Conservation (phyloP, 805 yeast species). For the Saccharomycopsis fermentans region DNA sequence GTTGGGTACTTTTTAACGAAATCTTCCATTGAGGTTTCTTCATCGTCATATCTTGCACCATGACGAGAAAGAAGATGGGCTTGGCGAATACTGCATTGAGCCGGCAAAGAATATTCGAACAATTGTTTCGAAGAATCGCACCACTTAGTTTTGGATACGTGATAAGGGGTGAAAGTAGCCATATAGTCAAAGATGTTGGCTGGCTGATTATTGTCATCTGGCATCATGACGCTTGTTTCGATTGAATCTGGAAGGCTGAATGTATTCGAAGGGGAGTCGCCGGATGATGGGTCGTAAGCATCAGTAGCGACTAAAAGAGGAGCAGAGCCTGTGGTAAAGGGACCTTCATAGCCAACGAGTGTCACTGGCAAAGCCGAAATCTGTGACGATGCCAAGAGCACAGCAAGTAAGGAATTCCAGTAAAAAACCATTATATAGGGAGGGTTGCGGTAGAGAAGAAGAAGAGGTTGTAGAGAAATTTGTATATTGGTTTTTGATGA, state of each 20-base stretch:
- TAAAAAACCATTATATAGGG: neutral
- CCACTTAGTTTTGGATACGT: conserved; percentile 9
- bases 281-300: conserved; percentile 1
- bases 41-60: conserved; percentile 54
- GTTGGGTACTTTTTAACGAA: neutral
- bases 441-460: too few species aligned
- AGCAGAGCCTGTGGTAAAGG: conserved; percentile 7
- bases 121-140: conserved; percentile 9
- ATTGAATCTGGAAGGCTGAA: conserved; percentile 16
- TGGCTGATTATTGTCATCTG: conserved; percentile 6
- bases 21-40: conserved; percentile 17
- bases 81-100: conserved; percentile 46
- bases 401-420: neutral
- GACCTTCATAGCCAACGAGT: conserved; percentile 9
- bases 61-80: conserved; percentile 67
- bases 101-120: conserved; percentile 20
- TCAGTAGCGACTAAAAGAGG: conserved; percentile 15
- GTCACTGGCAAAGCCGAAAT: neutral
- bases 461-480: too few species aligned
- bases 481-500: too few species aligned
- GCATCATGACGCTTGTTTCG: conserved; percentile 15
- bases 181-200: conserved; percentile 9
- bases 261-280: conserved; percentile 4
- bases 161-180: conserved; percentile 16
- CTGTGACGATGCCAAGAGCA: neutral